Evolutionary conservation across 2,329 filamentous ascomycete species (phyloP), one percentile per base, ranked within the genome.

Genomic region (Chaetomiaceae sp.): DNA sequence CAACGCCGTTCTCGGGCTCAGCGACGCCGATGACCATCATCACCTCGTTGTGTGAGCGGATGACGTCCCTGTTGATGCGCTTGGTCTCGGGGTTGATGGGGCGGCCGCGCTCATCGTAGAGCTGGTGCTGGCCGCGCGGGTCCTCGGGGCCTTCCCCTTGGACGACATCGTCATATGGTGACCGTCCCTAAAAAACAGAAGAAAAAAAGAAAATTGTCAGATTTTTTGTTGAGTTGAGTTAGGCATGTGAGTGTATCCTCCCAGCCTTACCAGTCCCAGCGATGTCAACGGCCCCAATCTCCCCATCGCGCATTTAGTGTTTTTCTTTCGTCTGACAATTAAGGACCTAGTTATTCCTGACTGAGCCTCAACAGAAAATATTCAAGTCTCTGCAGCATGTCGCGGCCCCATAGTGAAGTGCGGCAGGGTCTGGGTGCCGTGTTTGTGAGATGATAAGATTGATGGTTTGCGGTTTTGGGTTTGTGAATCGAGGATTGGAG

Each of bases 21-120:
- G 79, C 79, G 4, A 82, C 79, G 5, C 79, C 79, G 34, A 83
- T 82, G 9, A 81, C 78, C 16, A 75, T 71, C 79, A 83, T 83
- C 3, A 83, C 79, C 56, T 83, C 79, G 56, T 83, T 83, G 59
- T 83, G 79, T 9, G 79, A 74, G 45, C 79, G 72, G 21, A 83
- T 77, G 27, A 82, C 73, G 51, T 79, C 75, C 43, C 74, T 72
- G 56, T 81, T 81, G 55, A 80, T 73, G 12, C 69, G 68, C 59
- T 75, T 78, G 1, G 77, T 81, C 45, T 75, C 72, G 0, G 71
- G 71, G 56, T 82, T 82, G 44, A 78, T 60, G 3, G 79, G 76
- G 9, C 79, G 76, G 13, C 79, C 79, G 30, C 76, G 73, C 35
- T 72, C 70, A 56, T 83, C 79, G 58, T 77, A 82, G 41, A 74